phyloP scores from a whole-genome alignment of 139 green algal genomes.

The Mesotaenium endlicherianum region DNA sequence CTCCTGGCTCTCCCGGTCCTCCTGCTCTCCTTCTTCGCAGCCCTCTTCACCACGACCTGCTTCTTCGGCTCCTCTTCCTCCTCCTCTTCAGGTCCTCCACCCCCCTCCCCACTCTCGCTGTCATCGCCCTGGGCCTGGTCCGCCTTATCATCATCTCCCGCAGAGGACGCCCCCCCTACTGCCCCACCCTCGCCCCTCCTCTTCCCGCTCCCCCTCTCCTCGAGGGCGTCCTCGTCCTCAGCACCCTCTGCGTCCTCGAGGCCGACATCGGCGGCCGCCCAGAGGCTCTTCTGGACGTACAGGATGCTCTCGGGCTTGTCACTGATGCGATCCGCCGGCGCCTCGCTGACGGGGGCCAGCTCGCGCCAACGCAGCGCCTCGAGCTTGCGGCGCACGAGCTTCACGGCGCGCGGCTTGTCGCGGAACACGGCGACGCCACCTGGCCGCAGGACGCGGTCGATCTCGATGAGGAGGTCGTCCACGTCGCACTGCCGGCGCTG shows the following conservation, averaged over 20 bases:
- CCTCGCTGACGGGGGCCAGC: neutral
- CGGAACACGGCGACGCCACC: constrained; percentile 16
- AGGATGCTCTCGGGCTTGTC: neutral
- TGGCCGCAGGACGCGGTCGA: constrained; percentile 32
- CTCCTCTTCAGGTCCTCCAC: too few species aligned
- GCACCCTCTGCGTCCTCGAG: too few species aligned
- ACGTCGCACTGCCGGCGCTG: constrained; percentile 9
- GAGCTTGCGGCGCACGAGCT: neutral
- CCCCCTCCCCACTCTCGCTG: neutral
- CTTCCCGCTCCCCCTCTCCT: neutral
- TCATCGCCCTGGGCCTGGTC: too few species aligned
- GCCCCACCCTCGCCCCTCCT: neutral
- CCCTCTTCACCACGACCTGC: neutral
- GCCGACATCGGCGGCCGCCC: neutral
- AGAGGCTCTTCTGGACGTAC: neutral
- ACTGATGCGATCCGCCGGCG: neutral
- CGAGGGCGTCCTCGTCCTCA: too few species aligned
- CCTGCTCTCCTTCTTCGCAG: neutral
- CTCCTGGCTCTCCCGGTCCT: neutral
- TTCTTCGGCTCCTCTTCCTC: too few species aligned
- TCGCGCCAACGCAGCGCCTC: neutral
- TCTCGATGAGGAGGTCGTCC: constrained; percentile 24
- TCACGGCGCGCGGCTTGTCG: neutral
- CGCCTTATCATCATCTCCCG: neutral
- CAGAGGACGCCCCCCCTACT: neutral